Conservation (phyloP, 768 basidiomycete genomes). For the Grammothele lineata region DNA sequence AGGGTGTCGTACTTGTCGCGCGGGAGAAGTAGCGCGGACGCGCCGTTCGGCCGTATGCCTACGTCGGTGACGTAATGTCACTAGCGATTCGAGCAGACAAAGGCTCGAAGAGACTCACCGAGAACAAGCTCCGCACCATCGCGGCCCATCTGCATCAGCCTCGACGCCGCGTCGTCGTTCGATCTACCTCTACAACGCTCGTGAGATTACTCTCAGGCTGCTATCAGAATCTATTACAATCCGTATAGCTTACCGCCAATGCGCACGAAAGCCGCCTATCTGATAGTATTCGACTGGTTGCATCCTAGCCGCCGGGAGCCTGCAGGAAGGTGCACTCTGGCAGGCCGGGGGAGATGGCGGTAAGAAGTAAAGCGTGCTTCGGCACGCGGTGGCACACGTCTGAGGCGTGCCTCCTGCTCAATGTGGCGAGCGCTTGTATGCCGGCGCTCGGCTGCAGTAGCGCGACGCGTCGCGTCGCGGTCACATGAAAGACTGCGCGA, state of each 20-base stretch:
- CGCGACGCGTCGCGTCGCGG: no score
- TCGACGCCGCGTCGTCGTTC: conserved; percentile 6
- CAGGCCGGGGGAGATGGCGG: no score
- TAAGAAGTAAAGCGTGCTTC: no score
- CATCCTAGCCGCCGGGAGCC: conserved; percentile 1
- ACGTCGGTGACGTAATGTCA: not conserved
- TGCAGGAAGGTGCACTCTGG: no score
- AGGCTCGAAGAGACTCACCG: conserved; percentile 6
- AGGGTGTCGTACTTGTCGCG: not conserved
- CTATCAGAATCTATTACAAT: no score
- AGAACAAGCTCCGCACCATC: conserved; percentile 14
- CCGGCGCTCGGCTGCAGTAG: no score
- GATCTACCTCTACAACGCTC: conserved; percentile 11
- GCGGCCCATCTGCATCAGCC: not conserved
- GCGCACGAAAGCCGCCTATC: conserved; percentile 15
- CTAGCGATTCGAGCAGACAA: not conserved
- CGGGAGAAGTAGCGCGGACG: conserved; percentile 22
- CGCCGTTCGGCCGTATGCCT: conserved; percentile 24
- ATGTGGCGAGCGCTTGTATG: no score
- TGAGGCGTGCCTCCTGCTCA: no score
- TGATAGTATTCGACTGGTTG: conserved; percentile 14
- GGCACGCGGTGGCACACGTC: no score
- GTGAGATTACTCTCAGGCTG: no score
- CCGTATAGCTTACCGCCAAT: conserved; percentile 1
- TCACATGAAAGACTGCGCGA: no score